Evolutionary conservation across 1,139 yeast species (phyloP).

Genomic region (Candida sanyaensis): DNA sequence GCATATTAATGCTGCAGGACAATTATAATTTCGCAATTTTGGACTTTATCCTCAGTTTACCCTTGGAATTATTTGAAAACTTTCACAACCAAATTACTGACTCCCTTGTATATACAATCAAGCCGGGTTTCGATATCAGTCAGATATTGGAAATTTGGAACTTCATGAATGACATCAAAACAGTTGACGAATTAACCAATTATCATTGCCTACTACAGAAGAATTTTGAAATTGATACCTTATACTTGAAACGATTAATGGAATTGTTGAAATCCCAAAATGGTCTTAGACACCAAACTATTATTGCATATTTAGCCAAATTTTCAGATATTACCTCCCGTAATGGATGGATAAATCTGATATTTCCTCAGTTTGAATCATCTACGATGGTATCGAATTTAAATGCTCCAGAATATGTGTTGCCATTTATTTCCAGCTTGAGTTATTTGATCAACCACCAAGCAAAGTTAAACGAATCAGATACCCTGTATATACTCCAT

Average conservation of each 20-base stretch:
- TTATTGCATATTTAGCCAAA: neutral
- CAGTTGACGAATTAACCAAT: conserved; percentile 1
- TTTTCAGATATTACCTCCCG: conserved; percentile 5
- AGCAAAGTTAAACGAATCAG: conserved; percentile 6
- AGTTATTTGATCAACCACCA: neutral
- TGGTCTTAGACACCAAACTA: neutral
- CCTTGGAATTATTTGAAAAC: conserved; percentile 9
- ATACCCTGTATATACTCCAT: conserved; percentile 7
- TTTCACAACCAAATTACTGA: conserved; percentile 9
- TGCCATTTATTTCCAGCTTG: conserved; percentile 5
- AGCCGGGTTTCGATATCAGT: conserved; percentile 5
- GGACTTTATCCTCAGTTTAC: conserved; percentile 12
- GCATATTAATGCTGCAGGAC: conserved; percentile 1
- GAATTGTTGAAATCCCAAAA: neutral
- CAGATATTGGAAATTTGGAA: conserved; percentile 2
- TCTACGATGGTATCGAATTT: conserved; percentile 3
- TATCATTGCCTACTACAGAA: neutral
- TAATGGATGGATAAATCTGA: conserved; percentile 12
- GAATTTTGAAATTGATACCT: conserved; percentile 1
- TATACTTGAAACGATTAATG: conserved; percentile 10
- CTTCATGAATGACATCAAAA: conserved; percentile 2
- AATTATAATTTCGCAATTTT: conserved; percentile 10
- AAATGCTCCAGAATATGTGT: neutral
- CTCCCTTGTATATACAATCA: conserved; percentile 6
- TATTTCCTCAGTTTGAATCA: conserved; percentile 9